These are phyloP conservation scores for Trypanosoma rangeli DNA, from an alignment of 208 protist species.

Conservation along the genomic window DNA sequence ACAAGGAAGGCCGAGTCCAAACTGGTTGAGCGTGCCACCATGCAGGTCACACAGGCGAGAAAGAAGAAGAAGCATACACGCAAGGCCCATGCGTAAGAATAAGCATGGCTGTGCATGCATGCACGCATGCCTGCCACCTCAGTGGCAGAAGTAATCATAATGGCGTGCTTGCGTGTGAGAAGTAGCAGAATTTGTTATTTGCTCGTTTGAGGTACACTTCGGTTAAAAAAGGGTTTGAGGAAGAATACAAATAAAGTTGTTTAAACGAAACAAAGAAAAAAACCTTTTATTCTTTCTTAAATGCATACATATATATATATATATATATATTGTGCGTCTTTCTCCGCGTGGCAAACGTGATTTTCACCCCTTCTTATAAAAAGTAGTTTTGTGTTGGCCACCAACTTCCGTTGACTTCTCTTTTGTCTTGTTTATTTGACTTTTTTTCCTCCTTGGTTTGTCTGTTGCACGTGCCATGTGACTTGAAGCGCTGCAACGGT, in stretches of 20 bases:
- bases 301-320: too few species aligned
- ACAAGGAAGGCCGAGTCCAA: conserved; percentile 76
- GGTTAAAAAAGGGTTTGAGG: neutral
- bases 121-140: neutral
- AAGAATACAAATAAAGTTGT: neutral
- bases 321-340: neutral
- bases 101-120: neutral
- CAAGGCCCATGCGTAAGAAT: neutral
- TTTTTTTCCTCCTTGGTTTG: neutral
- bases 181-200: neutral
- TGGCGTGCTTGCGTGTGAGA: neutral
- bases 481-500: neutral
- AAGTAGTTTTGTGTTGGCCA: neutral
- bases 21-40: conserved; percentile 51
- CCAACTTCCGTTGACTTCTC: neutral
- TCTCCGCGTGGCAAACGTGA: neutral
- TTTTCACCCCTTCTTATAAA: neutral
- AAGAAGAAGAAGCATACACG: neutral
- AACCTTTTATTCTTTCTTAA: neutral
- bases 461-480: neutral
- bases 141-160: neutral
- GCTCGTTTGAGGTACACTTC: neutral
- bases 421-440: neutral
- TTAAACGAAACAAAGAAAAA: conserved; percentile 9
- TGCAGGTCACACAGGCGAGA: conserved; percentile 21